These are phyloP conservation scores for Boletales sp. DNA, from an alignment of 768 basidiomycete species.

Conservation along the genomic window DNA sequence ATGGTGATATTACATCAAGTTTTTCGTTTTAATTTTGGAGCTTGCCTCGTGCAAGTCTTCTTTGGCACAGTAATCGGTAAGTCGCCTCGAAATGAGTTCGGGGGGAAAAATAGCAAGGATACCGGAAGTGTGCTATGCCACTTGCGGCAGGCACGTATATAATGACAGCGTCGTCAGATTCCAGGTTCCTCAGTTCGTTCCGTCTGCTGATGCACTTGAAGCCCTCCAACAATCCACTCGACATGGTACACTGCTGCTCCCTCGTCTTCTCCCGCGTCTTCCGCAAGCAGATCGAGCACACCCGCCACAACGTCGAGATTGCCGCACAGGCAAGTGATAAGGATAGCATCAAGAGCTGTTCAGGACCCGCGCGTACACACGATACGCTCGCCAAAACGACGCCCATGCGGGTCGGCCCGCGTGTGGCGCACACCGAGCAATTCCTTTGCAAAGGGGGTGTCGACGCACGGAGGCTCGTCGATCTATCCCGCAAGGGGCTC, in stretches of 20 bases:
- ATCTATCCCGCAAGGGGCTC: slow-evolving; percentile 31
- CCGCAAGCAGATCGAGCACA: slow-evolving; percentile 16
- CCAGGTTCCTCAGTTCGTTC: slow-evolving; percentile 9
- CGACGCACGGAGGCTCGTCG: slow-evolving; percentile 31
- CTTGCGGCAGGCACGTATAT: slow-evolving; percentile 20
- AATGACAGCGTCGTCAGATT: slow-evolving; percentile 12
- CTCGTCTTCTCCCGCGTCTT: slow-evolving; percentile 22
- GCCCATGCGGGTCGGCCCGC: slow-evolving; percentile 29
- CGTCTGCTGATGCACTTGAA: slow-evolving; percentile 23
- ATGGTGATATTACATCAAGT: slow-evolving; percentile 33
- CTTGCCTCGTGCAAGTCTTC: slow-evolving; percentile 24
- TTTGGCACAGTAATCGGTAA: slow-evolving; percentile 13
- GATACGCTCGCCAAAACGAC: slow-evolving; percentile 17
- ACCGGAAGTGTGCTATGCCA: slow-evolving; percentile 16
- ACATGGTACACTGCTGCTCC: slow-evolving; percentile 26
- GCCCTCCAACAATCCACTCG: slow-evolving; percentile 13
- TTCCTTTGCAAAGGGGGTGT: slow-evolving; percentile 36
- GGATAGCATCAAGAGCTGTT: slow-evolving; percentile 31
- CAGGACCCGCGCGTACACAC: slow-evolving; percentile 31
- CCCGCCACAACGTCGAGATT: slow-evolving; percentile 19
- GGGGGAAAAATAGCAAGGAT: slow-evolving; percentile 9
- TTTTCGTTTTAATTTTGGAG: slow-evolving; percentile 22
- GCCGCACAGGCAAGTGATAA: slow-evolving; percentile 19
- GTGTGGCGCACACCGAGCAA: slow-evolving; percentile 33
- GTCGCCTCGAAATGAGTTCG: slow-evolving; percentile 17